These are phyloP conservation scores for Chytriomyces sp. DNA, from an alignment of 192 early-diverging fungal genomes.

Conservation along the genomic window DNA sequence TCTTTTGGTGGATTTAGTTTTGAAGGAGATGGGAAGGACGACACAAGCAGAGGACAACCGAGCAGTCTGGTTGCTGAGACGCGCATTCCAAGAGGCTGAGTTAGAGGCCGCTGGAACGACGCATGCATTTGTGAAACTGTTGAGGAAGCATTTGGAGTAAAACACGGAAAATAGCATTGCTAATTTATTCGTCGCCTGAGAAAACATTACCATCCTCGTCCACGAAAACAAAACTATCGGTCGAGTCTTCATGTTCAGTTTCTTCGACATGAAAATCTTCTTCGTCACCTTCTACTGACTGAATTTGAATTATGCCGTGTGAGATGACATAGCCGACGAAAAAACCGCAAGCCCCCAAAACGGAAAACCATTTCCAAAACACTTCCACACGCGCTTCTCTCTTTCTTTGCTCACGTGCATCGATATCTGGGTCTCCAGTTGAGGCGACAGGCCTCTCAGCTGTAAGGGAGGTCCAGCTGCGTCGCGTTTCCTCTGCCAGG, in stretches of 20 bases:
- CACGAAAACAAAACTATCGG: background rate
- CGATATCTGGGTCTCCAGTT: slow-evolving; percentile 32
- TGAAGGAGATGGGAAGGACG: slow-evolving; percentile 19
- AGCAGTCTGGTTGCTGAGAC: slow-evolving; percentile 14
- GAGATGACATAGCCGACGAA: slow-evolving; percentile 59
- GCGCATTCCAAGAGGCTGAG: slow-evolving; percentile 34
- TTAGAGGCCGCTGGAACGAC: background rate
- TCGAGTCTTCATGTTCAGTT: background rate
- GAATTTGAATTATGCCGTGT: slow-evolving; percentile 65
- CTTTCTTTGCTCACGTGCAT: slow-evolving; percentile 7
- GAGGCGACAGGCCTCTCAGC: slow-evolving; percentile 37
- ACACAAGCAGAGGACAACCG: background rate
- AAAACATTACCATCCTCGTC: slow-evolving; percentile 26
- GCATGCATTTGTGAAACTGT: slow-evolving; percentile 4
- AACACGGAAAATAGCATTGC: too few species aligned
- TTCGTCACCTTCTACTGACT: slow-evolving; percentile 36
- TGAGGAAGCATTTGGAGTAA: background rate
- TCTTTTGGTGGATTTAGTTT: slow-evolving; percentile 28
- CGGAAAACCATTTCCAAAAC: slow-evolving; percentile 33
- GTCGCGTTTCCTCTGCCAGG: background rate
- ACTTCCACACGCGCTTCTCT: slow-evolving; percentile 23
- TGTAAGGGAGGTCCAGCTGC: background rate
- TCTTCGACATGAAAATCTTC: slow-evolving; percentile 39
- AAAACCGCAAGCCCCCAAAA: slow-evolving; percentile 43
- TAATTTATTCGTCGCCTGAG: background rate